Base-by-base conservation (phyloP, 2,329 filamentous ascomycete species). In the Claviceps sp. region DNA sequence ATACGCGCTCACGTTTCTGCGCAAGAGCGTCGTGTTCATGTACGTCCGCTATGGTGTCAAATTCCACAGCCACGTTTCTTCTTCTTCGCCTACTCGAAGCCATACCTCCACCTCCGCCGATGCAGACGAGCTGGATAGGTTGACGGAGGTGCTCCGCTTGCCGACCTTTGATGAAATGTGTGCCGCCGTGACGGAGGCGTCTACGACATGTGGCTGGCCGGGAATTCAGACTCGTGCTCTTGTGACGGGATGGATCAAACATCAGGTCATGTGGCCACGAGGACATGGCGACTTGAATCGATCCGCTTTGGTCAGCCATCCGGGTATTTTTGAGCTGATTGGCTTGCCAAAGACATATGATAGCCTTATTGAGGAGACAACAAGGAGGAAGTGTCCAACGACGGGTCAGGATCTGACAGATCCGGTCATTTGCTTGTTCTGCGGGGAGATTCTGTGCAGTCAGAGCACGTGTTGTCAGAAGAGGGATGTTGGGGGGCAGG, bases 391-490 rank as follows among this genome's bases (percentile, higher is more conserved):
- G 48, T 98, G 93, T 62, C 89, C 89, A 0, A 94, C 83, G 2
- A 95, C 88, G 1, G 89, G 89, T 57, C 94, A 93, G 64, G 91
- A 96, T 59, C 72, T 98, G 49, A 85, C 83, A 2, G 94, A 98
- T 66, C 89, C 93, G 0, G 87, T 86, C 57, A 80, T 98, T 39
- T 98, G 93, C 63, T 77, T 98, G 40, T 88, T 96, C 70, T 98
- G 93, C 63, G 91, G 93, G 37, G 89, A 90, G n/a, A 88, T 98
- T 42, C 91, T 96, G 68, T 98, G 93, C 68, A 88, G 86, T 9
- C 93, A 98, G 71, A 88, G 86, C 45, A 85, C 90, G 46, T 98
- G 93, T 70, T 98, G 93, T 65, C 80, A 87, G 62, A 82, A 82
- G 59, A 74, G 80, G 54, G 79, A 78, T 52, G 68, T 71, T 58